Evolutionary conservation across 345 rosid genomes (phyloP).

Genomic region (Gossypium anomalum): DNA sequence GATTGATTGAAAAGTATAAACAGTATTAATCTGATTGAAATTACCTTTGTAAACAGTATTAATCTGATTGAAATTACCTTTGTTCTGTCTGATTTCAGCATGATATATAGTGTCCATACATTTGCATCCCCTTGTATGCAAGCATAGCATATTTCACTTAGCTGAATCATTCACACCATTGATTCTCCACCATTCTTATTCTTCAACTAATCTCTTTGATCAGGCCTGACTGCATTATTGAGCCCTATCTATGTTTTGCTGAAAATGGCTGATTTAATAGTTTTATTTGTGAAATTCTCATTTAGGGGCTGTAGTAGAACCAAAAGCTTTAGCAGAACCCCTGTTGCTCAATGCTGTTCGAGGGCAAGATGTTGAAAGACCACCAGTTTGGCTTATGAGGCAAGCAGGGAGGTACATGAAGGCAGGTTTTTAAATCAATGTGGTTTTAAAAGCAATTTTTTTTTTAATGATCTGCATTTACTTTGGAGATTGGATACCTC

Average conservation of each 20-base stretch:
- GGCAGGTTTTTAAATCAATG: slow-evolving; percentile 52
- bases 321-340: slow-evolving; percentile 51
- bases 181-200: not conserved
- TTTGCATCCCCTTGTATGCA: not conserved
- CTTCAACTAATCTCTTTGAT: not conserved
- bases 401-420: slow-evolving; percentile 99
- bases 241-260: not conserved
- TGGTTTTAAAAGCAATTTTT: slow-evolving; percentile 7
- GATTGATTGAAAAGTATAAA: not conserved
- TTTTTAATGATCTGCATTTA: not conserved
- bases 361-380: slow-evolving; percentile 88
- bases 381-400: slow-evolving; percentile 99
- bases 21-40: not conserved
- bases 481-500: not conserved
- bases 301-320: slow-evolving; percentile 58
- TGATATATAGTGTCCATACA: not conserved
- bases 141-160: not conserved
- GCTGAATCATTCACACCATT: not conserved
- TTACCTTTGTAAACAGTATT: not conserved
- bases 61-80: not conserved
- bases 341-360: slow-evolving; percentile 88
- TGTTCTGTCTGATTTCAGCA: not conserved
- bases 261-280: not conserved
- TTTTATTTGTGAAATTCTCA: slow-evolving; percentile 10
- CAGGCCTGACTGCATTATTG: not conserved